Conservation (phyloP, 2,329 filamentous ascomycete genomes). For the Zopfia rhizophila region DNA sequence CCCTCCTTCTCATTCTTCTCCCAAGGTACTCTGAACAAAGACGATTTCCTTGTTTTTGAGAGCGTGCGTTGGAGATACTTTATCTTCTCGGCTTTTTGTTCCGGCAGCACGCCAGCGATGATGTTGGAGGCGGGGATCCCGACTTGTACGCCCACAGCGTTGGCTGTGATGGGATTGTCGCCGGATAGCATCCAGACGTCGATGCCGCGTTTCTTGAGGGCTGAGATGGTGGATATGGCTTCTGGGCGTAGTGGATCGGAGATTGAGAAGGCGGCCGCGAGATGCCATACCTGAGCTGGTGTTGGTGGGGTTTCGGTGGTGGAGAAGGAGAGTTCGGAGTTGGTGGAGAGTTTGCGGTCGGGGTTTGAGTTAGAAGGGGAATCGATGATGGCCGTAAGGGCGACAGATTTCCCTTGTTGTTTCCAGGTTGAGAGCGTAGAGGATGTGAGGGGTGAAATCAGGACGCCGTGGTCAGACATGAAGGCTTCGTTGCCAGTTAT, state of each 20-base stretch:
- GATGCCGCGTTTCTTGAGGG: conserved; percentile 72
- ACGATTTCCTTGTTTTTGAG: conserved; percentile 28
- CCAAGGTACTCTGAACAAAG: conserved; percentile 31
- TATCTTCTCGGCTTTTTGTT: conserved; percentile 81
- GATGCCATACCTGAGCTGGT: conserved; percentile 50
- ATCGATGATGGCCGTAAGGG: conserved; percentile 46
- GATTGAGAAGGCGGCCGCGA: conserved; percentile 77
- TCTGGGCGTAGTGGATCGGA: conserved; percentile 84
- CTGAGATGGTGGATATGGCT: conserved; percentile 70
- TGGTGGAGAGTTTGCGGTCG: conserved; percentile 1
- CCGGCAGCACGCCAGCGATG: conserved; percentile 86
- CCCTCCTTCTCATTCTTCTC: conserved; percentile 18
- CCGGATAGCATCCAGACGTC: conserved; percentile 93
- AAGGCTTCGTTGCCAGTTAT: conserved; percentile 78
- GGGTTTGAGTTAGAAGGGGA: conserved; percentile 7
- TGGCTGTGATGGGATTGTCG: conserved; percentile 86
- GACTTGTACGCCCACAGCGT: conserved; percentile 78
- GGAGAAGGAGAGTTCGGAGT: conserved; percentile 6
- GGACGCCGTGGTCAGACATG: conserved; percentile 60
- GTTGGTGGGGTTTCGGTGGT: neutral
- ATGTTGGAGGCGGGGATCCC: conserved; percentile 80
- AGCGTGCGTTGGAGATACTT: conserved; percentile 56
- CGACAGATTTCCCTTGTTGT: conserved; percentile 53
- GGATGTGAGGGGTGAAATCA: conserved; percentile 32
- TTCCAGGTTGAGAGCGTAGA: conserved; percentile 52